Conservation (phyloP, 257 asterid genomes). For the Fraxinus americana region DNA sequence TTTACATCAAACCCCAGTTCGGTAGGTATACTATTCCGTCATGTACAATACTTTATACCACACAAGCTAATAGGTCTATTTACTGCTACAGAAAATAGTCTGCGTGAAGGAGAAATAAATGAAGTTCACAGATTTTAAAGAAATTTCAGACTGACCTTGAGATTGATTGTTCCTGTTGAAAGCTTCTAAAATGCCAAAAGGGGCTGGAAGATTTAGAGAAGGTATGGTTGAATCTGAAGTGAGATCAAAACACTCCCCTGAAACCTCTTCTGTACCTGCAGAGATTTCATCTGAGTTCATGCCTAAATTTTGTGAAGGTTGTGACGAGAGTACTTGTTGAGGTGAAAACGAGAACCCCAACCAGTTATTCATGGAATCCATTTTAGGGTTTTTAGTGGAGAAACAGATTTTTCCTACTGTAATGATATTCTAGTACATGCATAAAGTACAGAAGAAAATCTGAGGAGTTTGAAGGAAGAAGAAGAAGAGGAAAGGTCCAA, state of each 20-base stretch:
- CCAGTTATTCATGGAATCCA: slow-evolving; percentile 71
- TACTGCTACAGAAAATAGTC: not conserved
- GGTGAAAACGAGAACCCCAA: slow-evolving; percentile 72
- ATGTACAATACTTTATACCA: not conserved
- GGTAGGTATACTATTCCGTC: not conserved
- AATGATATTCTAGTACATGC: slow-evolving; percentile 40
- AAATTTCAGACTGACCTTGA: slow-evolving; percentile 39
- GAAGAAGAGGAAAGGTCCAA: slow-evolving; percentile 29
- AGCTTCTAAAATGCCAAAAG: slow-evolving; percentile 56
- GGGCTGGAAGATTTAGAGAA: slow-evolving; percentile 49
- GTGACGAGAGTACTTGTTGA: slow-evolving; percentile 33
- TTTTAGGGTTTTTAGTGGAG: not conserved
- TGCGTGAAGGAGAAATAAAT: not conserved
- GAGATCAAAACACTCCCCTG: slow-evolving; percentile 56
- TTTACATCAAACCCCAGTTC: not conserved
- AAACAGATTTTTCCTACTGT: not conserved
- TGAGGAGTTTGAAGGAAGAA: slow-evolving; percentile 23
- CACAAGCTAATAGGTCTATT: too few species aligned
- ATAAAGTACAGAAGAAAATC: slow-evolving; percentile 29
- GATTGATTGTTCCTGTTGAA: slow-evolving; percentile 47
- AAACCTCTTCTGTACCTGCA: slow-evolving; percentile 6
- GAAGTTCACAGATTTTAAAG: not conserved
- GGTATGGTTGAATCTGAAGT: slow-evolving; percentile 45
- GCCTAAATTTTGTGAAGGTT: slow-evolving; percentile 24
- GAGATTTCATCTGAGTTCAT: slow-evolving; percentile 41